Percentiles rank a stretch among this genome's conserved stretches.
Conservation (phyloP, 2,329 filamentous ascomycete species). For the Chaetothyriales sp. region DNA sequence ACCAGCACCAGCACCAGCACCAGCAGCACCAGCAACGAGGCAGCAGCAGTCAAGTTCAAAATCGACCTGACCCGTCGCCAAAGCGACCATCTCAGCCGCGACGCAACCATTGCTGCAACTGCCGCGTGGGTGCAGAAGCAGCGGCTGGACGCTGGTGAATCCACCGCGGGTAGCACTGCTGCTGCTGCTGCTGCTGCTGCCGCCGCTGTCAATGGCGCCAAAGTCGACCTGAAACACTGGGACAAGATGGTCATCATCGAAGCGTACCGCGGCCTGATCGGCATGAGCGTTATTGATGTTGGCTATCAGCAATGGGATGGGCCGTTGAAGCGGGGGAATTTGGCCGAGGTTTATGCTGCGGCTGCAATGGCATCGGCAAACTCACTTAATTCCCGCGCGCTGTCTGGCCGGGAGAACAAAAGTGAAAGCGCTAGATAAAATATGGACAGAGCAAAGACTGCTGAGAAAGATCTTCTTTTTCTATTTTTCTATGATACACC, state of each 20-base stretch:
- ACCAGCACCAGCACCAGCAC: background rate
- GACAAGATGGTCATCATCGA: conserved; percentile 50
- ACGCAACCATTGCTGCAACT: background rate
- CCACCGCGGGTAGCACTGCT: background rate
- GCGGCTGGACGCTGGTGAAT: background rate
- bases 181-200: background rate
- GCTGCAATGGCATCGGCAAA: background rate
- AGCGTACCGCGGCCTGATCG: conserved; percentile 49
- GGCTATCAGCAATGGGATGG: conserved; percentile 49
- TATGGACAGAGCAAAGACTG: too few relatives aligned
- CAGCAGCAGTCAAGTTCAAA: background rate
- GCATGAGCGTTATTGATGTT: conserved; percentile 48
- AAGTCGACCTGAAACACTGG: conserved; percentile 47
- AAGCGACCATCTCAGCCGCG: background rate
- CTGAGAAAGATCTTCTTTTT: too few relatives aligned
- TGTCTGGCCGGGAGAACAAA: background rate
- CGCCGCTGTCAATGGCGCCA: conserved; percentile 25
- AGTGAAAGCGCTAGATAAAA: background rate
- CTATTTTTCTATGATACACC: too few relatives aligned
- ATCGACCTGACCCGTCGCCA: background rate
- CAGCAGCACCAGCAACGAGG: background rate
- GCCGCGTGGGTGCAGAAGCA: background rate
- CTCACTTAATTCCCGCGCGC: background rate
- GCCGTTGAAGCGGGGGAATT: conserved; percentile 50
- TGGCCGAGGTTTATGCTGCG: conserved; percentile 43